Evolutionary conservation across 2,329 filamentous ascomycete genomes (phyloP), one percentile per base, ranked within the genome.

Genomic region (Cryphonectria parasitica): DNA sequence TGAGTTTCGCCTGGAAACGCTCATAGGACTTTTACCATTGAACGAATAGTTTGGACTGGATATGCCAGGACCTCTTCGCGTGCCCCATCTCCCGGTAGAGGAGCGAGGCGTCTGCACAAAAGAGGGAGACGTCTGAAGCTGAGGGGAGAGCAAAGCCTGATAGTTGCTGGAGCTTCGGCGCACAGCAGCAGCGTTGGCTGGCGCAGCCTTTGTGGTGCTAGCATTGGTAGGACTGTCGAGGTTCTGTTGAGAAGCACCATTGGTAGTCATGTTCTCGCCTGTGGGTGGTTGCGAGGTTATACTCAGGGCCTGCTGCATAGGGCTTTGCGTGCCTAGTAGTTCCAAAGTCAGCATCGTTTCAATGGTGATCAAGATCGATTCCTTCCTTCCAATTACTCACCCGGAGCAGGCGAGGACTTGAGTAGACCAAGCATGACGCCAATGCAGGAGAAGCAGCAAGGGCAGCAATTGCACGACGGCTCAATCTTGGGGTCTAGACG

Each of bases 341-440:
- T 11, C 0, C 22, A 10, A n/a, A 2, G 22, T 65, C 6, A 65
- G 63, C 17, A 65, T 34, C 22, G 17, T 22, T 54, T 31, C 63
- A 7, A 7, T 34, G 25, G 13, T 28, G 43, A 34, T 34, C 5
- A 11, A 54, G 10, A 34, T 54, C 7, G 15, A 25, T n/a, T n/a
- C n/a, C 10, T 28, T 49, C 22, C n/a, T n/a, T 49, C 1, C 15
- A n/a, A 3, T 11, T 6, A 65, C 63, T 3, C 19, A 65, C 63
- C 63, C 61, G 28, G 13, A 34, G 34, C 25, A 28, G 43, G 45
- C 19, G 63, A 31, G n/a, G 43, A 54, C 63, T 65, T 65, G 41
- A 65, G 63, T 3, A 65, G 45, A 45, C 63, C 63, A 36, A 65
- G 45, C 63, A 65, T 65, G 17, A 17, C n/a, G 28, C 63, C 63